A percentile compares a stretch with the other conserved stretches of the same genome.
These are phyloP conservation scores for Phyllosticta citrichinensis DNA, from an alignment of 2,329 filamentous ascomycete species.

Conservation along the genomic window DNA sequence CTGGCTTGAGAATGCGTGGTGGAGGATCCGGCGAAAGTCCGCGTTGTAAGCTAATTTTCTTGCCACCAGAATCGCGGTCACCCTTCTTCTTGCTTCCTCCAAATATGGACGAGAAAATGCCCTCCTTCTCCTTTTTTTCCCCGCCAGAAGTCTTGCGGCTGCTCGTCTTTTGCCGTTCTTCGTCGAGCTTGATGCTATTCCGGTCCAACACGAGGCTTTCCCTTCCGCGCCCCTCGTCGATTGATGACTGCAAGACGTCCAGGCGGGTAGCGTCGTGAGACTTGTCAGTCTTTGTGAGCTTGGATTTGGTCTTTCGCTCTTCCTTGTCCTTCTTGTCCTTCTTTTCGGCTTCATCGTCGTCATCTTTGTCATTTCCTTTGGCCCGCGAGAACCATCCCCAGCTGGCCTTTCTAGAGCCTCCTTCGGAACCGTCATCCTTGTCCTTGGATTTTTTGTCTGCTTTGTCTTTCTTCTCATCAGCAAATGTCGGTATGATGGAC, in stretches of 20 bases:
- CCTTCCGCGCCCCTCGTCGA: constrained; percentile 59
- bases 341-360: constrained; percentile 51
- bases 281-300: constrained; percentile 48
- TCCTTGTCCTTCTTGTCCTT: constrained; percentile 34
- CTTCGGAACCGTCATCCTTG: constrained; percentile 53
- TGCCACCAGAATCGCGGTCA: constrained; percentile 62
- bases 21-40: constrained; percentile 68
- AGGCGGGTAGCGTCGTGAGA: constrained; percentile 68
- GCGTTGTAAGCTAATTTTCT: constrained; percentile 62
- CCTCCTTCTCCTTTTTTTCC: constrained; percentile 81
- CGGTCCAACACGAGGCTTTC: constrained; percentile 81
- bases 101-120: constrained; percentile 89
- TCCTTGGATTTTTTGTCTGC: constrained; percentile 61
- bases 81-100: constrained; percentile 80
- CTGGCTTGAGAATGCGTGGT: constrained; percentile 63
- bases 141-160: constrained; percentile 54
- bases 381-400: constrained; percentile 67
- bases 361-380: constrained; percentile 65
- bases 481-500: constrained; percentile 68
- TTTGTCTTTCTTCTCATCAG: constrained; percentile 70
- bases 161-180: constrained; percentile 74
- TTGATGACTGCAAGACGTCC: constrained; percentile 78
- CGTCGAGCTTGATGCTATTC: constrained; percentile 62
- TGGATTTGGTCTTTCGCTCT: constrained; percentile 46
- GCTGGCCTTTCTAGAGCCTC: constrained; percentile 60